These are phyloP conservation scores for Symbiodinium pilosum DNA, from an alignment of 73 alveolate species.

Conservation along the genomic window DNA sequence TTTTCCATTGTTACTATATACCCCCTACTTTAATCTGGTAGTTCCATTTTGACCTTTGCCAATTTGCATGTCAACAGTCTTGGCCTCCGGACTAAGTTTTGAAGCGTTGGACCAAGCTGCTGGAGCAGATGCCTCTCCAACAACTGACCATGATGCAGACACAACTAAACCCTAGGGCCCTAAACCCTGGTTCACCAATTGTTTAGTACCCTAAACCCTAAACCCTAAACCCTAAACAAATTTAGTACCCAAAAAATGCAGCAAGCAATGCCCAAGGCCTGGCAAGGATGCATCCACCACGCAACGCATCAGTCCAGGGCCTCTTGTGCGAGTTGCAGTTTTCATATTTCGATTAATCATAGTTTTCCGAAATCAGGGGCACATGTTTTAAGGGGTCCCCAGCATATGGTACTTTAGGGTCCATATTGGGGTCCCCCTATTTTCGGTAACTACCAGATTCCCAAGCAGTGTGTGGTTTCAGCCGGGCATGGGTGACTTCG, in stretches of 20 bases:
- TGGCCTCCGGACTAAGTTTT: slow-evolving; percentile 3
- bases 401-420: not conserved
- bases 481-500: not conserved
- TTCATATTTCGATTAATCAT: not conserved
- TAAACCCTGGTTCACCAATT: not conserved
- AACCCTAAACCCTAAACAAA: no score
- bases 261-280: slow-evolving; percentile 23
- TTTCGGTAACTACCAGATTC: no score
- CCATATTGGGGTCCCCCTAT: no score
- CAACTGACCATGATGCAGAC: no score
- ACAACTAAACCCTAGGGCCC: not conserved
- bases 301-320: slow-evolving; percentile 69
- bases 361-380: not conserved
- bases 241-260: no score
- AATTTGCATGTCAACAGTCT: no score
- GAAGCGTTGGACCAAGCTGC: slow-evolving; percentile 76
- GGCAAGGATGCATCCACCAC: slow-evolving; percentile 68
- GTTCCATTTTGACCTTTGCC: no score
- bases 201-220: not conserved
- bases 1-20: no score
- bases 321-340: not conserved
- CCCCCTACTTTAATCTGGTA: no score
- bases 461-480: not conserved
- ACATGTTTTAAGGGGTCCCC: not conserved
- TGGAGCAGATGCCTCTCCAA: slow-evolving; percentile 38